These are phyloP conservation scores for Huiozyma naganishii DNA, from an alignment of 805 yeast genomes.

Conservation along the genomic window DNA sequence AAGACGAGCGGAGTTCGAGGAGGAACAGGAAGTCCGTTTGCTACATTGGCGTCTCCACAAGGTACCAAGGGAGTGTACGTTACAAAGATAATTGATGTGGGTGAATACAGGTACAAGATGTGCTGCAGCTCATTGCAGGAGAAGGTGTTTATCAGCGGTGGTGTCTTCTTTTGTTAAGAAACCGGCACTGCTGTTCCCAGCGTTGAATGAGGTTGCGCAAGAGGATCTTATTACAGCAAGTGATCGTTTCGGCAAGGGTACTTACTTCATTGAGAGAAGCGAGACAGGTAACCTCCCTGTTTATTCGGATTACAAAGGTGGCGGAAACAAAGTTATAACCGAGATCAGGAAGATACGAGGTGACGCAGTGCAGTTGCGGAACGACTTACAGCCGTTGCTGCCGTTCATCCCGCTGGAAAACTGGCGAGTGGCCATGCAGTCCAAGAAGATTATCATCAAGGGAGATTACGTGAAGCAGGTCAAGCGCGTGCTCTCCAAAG, in stretches of 20 bases:
- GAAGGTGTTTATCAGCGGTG: too few species aligned
- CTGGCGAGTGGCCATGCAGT: slow-evolving; percentile 39
- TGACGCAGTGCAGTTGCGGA: slow-evolving; percentile 50
- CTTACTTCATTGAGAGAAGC: slow-evolving; percentile 36
- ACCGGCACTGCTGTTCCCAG: slow-evolving; percentile 15
- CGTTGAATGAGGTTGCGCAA: slow-evolving; percentile 21
- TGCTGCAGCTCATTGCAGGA: too few species aligned
- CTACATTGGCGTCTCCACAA: too few species aligned
- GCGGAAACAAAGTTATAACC: slow-evolving; percentile 52
- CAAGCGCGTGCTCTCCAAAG: slow-evolving; percentile 18
- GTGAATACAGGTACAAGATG: too few species aligned
- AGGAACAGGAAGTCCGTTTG: too few species aligned
- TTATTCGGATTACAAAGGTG: slow-evolving; percentile 50
- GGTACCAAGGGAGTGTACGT: too few species aligned
- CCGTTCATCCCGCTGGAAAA: slow-evolving; percentile 37
- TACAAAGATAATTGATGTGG: too few species aligned
- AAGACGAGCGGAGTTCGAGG: too few species aligned
- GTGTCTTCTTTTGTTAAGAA: too few species aligned
- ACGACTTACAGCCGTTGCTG: slow-evolving; percentile 47
- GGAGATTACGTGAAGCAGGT: slow-evolving; percentile 35
- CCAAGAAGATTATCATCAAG: slow-evolving; percentile 42
- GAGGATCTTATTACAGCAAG: slow-evolving; percentile 18
- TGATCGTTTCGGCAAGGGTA: slow-evolving; percentile 17
- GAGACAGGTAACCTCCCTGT: slow-evolving; percentile 70
- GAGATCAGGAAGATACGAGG: slow-evolving; percentile 67